Evolutionary conservation across 1,284 basidiomycete genomes (phyloP).

Genomic region (Fomitiporia mediterranea): DNA sequence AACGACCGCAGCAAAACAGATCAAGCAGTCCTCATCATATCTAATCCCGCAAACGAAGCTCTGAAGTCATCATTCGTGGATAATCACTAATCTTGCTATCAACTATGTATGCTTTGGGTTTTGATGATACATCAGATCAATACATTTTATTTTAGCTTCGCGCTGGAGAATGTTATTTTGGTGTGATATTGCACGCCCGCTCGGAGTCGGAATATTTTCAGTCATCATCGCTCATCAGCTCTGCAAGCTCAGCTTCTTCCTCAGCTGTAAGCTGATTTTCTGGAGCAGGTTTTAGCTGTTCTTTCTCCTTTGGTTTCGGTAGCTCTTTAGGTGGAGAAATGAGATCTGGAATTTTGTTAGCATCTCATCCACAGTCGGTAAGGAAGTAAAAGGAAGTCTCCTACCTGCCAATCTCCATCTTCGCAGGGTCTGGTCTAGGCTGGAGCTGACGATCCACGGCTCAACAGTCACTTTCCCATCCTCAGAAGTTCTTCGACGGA

Average conservation of each 20-base stretch:
- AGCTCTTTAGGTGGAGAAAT: constrained; percentile 36
- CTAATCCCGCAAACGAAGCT: constrained; percentile 41
- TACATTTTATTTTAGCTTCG: constrained; percentile 7
- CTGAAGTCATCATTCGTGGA: constrained; percentile 24
- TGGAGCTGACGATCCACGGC: constrained; percentile 76
- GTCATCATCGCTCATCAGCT: constrained; percentile 59
- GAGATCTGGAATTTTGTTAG: constrained; percentile 39
- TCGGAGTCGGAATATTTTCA: no score
- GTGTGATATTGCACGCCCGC: no score
- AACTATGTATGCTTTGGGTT: neutral
- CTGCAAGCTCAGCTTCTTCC: constrained; percentile 76
- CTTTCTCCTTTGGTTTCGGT: constrained; percentile 28
- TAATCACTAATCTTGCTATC: neutral
- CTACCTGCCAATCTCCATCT: constrained; percentile 74
- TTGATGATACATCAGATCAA: neutral
- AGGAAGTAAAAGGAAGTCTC: constrained; percentile 24
- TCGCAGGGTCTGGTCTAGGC: constrained; percentile 81
- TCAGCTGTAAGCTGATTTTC: constrained; percentile 56
- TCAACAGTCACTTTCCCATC: constrained; percentile 47
- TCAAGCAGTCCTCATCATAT: constrained; percentile 35
- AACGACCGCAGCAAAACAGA: constrained; percentile 44
- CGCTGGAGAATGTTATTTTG: neutral
- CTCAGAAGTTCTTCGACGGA: constrained; percentile 41
- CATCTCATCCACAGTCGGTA: neutral
- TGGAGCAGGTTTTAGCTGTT: constrained; percentile 20